phyloP scores from a whole-genome alignment of 768 basidiomycete species.

The Pleurotus eryngii region DNA sequence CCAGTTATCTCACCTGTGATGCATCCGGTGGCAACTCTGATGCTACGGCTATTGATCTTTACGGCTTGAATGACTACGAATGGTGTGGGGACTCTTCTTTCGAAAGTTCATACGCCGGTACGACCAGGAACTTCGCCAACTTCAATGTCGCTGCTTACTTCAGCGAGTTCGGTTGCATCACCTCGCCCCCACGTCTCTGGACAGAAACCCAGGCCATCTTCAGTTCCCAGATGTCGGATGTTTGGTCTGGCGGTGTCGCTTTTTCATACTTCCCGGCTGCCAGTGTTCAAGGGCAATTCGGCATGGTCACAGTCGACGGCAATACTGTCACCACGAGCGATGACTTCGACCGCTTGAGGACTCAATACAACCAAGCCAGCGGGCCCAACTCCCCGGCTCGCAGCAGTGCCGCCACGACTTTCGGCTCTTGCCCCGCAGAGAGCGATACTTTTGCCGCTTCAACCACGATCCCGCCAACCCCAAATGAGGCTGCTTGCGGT shows the following conservation, averaged over 20 bases:
- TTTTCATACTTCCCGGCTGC: constrained; percentile 86
- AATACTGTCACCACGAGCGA: constrained; percentile 61
- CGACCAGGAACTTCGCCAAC: constrained; percentile 50
- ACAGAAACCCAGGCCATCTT: constrained; percentile 75
- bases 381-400: constrained; percentile 59
- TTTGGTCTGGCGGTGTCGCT: constrained; percentile 88
- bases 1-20: constrained; percentile 81
- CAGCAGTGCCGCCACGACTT: constrained; percentile 41
- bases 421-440: constrained; percentile 62
- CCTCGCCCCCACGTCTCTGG: constrained; percentile 64
- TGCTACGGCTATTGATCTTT: constrained; percentile 73
- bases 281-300: constrained; percentile 74
- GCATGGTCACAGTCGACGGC: constrained; percentile 79
- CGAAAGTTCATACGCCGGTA: constrained; percentile 50
- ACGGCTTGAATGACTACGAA: constrained; percentile 82
- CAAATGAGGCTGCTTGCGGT: constrained; percentile 73
- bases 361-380: constrained; percentile 56
- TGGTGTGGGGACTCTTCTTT: constrained; percentile 78
- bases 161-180: constrained; percentile 82
- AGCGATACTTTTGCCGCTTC: constrained; percentile 64
- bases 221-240: constrained; percentile 64
- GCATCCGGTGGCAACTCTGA: constrained; percentile 48
- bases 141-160: constrained; percentile 87
- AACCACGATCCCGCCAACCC: constrained; percentile 76
- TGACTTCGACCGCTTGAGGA: constrained; percentile 66